These are phyloP conservation scores for Leishmania turanica DNA, from an alignment of 208 protist species.

Conservation along the genomic window DNA sequence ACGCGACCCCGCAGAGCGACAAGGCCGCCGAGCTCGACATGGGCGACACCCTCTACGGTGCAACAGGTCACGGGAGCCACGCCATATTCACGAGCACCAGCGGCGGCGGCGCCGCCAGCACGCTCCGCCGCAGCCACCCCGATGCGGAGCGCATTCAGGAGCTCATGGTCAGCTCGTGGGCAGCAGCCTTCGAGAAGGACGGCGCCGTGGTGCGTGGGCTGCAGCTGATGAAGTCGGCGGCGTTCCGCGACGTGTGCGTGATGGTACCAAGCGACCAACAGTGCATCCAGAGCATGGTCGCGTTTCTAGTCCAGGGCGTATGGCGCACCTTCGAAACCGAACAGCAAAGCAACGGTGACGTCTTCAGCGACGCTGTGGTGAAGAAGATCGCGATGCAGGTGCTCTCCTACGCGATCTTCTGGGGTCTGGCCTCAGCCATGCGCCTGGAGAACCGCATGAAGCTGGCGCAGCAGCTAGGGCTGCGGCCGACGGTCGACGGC, in stretches of 20 bases:
- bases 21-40: constrained; percentile 13
- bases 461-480: constrained; percentile 60
- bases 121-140: constrained; percentile 36
- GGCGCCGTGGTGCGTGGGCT: constrained; percentile 88
- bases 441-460: constrained; percentile 54
- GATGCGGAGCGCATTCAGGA: constrained; percentile 86
- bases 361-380: constrained; percentile 23
- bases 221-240: constrained; percentile 47
- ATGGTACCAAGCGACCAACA: constrained; percentile 95
- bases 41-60: constrained; percentile 18
- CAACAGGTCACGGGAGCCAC: constrained; percentile 4
- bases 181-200: constrained; percentile 75
- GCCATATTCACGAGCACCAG: constrained; percentile 9
- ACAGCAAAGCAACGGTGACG: constrained; percentile 47
- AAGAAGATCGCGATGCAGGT: constrained; percentile 32
- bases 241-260: constrained; percentile 79
- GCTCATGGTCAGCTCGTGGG: constrained; percentile 80
- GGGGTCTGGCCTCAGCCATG: constrained; percentile 93
- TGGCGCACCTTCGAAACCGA: constrained; percentile 92
- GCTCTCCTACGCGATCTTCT: constrained; percentile 95
- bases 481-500: constrained; percentile 40
- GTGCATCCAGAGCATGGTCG: constrained; percentile 91
- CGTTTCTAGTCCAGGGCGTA: constrained; percentile 93
- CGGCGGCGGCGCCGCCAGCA: constrained; percentile 11
- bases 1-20: constrained; percentile 5